A percentile compares a stretch with the other conserved stretches of the same genome.
Conservation (phyloP, 1,284 basidiomycete genomes). For the Fomitopsis palustris region DNA sequence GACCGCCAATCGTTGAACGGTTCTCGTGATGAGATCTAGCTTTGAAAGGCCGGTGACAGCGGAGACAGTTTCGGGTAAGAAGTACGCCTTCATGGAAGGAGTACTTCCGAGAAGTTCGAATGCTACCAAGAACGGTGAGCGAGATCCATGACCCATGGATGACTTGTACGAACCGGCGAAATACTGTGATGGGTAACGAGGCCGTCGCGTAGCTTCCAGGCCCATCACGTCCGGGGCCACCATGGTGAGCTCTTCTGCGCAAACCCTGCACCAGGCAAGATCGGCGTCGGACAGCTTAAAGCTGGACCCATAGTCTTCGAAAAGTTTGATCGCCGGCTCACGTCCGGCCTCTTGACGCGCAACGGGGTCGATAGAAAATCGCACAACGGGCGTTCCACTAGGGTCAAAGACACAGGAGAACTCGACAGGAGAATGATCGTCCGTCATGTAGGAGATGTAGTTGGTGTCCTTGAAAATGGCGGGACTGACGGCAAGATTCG, state of each 20-base stretch:
- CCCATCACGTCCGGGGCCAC: background rate
- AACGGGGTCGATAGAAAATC: conserved; percentile 5
- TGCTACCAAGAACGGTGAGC: background rate
- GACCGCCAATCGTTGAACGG: background rate
- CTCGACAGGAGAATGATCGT: conserved; percentile 5
- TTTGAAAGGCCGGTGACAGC: background rate
- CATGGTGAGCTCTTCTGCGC: background rate
- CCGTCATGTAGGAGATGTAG: conserved; percentile 1
- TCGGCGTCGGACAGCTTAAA: background rate
- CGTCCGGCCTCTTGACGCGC: background rate
- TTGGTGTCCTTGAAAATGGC: no score
- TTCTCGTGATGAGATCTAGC: background rate
- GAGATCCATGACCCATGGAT: background rate
- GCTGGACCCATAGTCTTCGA: background rate
- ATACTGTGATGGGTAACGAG: conserved; percentile 1
- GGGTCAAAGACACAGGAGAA: conserved; percentile 1
- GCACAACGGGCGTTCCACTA: background rate
- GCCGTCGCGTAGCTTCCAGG: background rate
- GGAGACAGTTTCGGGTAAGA: background rate
- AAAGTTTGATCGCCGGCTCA: background rate
- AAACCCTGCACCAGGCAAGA: background rate
- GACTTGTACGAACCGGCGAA: background rate
- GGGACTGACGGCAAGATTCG: no score
- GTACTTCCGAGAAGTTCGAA: background rate
- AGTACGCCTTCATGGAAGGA: conserved; percentile 1